These are phyloP conservation scores for Zymoseptoria tritici DNA, from an alignment of 2,329 filamentous ascomycete genomes.

Conservation along the genomic window DNA sequence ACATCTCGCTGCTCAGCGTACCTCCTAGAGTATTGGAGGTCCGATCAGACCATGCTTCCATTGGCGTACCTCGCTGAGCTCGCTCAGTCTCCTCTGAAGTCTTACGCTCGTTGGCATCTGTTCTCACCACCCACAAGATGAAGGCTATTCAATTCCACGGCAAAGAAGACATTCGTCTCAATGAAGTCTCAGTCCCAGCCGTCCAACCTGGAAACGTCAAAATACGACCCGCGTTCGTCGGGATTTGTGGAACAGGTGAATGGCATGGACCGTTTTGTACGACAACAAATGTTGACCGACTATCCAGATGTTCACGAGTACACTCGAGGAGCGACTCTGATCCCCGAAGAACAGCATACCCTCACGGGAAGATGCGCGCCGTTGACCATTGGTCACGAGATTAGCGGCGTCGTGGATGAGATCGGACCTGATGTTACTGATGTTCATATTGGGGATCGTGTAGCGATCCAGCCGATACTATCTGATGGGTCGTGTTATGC, in stretches of 20 bases:
- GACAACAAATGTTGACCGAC: background rate
- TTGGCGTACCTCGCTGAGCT: no score
- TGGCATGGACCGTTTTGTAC: background rate
- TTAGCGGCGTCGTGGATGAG: constrained; percentile 11
- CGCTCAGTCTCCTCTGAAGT: no score
- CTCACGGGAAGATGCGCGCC: constrained; percentile 12
- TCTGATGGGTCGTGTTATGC: constrained; percentile 9
- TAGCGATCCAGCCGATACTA: constrained; percentile 12
- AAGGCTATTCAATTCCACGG: constrained; percentile 19
- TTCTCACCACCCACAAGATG: constrained; percentile 5
- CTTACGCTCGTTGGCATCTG: no score
- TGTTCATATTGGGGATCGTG: constrained; percentile 9
- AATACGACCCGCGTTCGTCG: constrained; percentile 12
- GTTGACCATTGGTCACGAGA: constrained; percentile 14
- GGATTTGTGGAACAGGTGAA: constrained; percentile 14
- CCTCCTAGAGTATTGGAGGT: no score
- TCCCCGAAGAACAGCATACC: background rate
- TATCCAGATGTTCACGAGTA: constrained; percentile 19
- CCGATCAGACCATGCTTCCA: background rate
- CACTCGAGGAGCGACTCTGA: background rate
- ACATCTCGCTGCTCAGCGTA: background rate
- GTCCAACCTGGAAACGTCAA: constrained; percentile 11
- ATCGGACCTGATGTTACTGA: constrained; percentile 15
- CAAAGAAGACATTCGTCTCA: constrained; percentile 16
- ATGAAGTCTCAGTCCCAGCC: constrained; percentile 13